These are phyloP conservation scores for Solanum rostratum DNA, from an alignment of 257 asterid genomes.

Conservation along the genomic window DNA sequence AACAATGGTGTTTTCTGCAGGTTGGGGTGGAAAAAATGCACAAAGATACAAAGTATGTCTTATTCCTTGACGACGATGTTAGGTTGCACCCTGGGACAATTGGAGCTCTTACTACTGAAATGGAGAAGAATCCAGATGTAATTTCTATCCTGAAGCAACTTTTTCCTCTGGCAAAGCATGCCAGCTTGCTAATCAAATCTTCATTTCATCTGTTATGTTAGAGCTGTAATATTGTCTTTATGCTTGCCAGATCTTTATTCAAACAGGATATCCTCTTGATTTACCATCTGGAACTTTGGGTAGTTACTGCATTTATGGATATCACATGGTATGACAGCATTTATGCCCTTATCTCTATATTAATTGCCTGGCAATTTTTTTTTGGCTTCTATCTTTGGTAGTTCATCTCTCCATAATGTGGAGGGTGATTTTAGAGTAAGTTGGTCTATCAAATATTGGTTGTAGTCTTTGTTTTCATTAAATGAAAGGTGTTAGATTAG, in stretches of 20 bases:
- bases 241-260: constrained; percentile 80
- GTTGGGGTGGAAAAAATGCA: constrained; percentile 93
- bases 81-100: constrained; percentile 98
- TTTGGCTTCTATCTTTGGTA: not conserved
- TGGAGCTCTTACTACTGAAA: constrained; percentile 90
- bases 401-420: not conserved
- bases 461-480: not conserved
- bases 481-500: not conserved
- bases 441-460: not conserved
- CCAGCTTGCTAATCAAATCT: not conserved
- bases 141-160: not conserved
- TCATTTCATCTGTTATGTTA: constrained; percentile 1
- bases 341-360: not conserved
- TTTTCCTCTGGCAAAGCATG: not conserved
- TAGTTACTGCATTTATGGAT: constrained; percentile 96
- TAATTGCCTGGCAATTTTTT: not conserved
- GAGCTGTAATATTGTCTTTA: constrained; percentile 4
- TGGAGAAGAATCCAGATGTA: constrained; percentile 95
- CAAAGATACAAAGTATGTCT: constrained; percentile 79
- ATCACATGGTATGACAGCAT: constrained; percentile 79
- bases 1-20: constrained; percentile 24
- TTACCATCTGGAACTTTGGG: constrained; percentile 99
- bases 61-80: constrained; percentile 95
- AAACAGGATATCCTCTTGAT: constrained; percentile 99
- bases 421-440: not conserved